These are phyloP conservation scores for Globisporangium spiculum DNA, from an alignment of 352 stramenopile species.

Conservation along the genomic window DNA sequence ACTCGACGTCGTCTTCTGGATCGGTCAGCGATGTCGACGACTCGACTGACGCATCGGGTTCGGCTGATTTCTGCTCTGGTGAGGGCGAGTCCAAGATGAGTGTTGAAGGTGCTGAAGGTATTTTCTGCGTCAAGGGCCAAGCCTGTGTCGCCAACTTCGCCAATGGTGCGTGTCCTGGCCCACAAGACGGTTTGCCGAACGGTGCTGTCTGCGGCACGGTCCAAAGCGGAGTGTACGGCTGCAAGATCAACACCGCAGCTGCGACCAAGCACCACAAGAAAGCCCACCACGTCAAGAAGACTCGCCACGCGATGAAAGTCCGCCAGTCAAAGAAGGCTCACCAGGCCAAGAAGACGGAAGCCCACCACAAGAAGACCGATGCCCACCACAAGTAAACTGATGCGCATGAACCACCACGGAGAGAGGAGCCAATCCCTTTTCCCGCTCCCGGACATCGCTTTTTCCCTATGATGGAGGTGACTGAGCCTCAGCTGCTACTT, in stretches of 20 bases:
- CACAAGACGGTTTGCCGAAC: neutral
- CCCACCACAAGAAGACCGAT: neutral
- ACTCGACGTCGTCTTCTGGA: neutral
- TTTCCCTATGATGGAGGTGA: too few relatives aligned
- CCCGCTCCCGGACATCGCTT: too few relatives aligned
- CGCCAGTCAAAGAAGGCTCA: neutral
- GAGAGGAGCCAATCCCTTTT: too few relatives aligned
- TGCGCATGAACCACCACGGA: too few relatives aligned
- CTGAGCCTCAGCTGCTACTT: too few relatives aligned
- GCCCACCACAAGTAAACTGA: too few relatives aligned
- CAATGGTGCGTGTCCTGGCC: conserved; percentile 19
- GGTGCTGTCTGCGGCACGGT: conserved; percentile 24
- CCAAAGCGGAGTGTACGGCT: conserved; percentile 29
- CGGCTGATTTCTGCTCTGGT: neutral
- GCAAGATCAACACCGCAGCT: conserved; percentile 6
- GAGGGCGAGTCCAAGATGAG: conserved; percentile 10
- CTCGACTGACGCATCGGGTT: neutral
- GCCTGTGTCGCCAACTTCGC: conserved; percentile 21
- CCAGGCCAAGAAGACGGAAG: neutral
- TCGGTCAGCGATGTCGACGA: neutral
- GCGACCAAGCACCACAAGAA: neutral
- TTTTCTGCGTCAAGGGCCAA: conserved; percentile 18
- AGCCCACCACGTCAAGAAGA: conserved; percentile 11
- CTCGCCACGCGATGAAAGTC: too few relatives aligned
- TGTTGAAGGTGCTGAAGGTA: conserved; percentile 18